Evolutionary conservation across 139 green algal genomes (phyloP), one percentile per base, ranked within the genome.

Genomic region (Asterochloris erici): DNA sequence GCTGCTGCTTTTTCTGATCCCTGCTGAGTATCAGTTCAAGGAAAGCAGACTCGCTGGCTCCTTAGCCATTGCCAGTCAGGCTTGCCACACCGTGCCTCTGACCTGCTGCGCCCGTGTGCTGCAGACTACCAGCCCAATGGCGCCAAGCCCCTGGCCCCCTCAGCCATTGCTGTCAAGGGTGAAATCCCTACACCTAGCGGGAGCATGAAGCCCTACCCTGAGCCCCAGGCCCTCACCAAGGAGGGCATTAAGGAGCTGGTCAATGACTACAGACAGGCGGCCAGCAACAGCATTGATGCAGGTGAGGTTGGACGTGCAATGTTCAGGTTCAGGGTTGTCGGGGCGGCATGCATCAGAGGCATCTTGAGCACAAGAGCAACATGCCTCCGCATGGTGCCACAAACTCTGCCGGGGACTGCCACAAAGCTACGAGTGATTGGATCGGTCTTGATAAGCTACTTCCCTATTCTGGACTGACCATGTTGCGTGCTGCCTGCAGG

Each of bases 51-150:
- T 54, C 38, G 38, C 38, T 54, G 38, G 38, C 38, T 54, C 38
- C 38, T 54, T 6, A 54, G 38, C 38, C 38, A 54, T 54, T 54
- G 38, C 38, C 38, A 54, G 38, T 54, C 38, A 54, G 38, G 38
- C 38, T 6, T 54, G 38, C 38, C 2, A 54, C 6, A 6, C 38
- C 38, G 2, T 54, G 38, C 38, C 38, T 54, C 38, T 54, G 38
- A 54, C 38, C 38, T 54, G 38, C 38, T 54, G 38, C 38, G 4
- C 38, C 38, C 6, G 38, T 54, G 38, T 54, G 38, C 38, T 83
- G 29, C 82, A 86, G 83, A 79, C 74, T 92, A 92, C 76, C 89
- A 93, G 88, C 87, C 89, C 38, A 83, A 90, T 74, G 85, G 85
- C 68, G 70, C 73, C 12, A 23, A 82, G 15, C 93, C 93, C 11